phyloP scores from a whole-genome alignment of 208 protist genomes.

The Trypanosoma scelopori region DNA sequence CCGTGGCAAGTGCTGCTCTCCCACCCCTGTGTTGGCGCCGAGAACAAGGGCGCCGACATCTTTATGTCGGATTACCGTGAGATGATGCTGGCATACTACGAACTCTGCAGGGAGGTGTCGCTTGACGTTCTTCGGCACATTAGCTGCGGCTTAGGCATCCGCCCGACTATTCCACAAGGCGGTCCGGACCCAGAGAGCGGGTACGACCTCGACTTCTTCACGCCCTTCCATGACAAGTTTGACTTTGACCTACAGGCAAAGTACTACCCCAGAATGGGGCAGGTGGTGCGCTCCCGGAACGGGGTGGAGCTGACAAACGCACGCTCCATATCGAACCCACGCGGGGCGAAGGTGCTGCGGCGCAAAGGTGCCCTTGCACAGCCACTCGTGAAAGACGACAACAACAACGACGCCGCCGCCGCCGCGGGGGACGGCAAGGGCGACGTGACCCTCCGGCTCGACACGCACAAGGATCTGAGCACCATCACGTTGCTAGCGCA shows the following conservation, averaged over 20 bases:
- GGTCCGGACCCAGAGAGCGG: constrained; percentile 50
- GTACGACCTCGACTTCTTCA: constrained; percentile 86
- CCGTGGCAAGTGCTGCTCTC: constrained; percentile 80
- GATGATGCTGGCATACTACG: constrained; percentile 88
- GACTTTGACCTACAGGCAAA: constrained; percentile 87
- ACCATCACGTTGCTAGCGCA: constrained; percentile 85
- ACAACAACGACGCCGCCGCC: constrained; percentile 27
- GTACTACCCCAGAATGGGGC: constrained; percentile 78
- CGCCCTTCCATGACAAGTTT: constrained; percentile 63
- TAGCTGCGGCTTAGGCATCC: constrained; percentile 81
- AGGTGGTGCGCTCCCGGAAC: constrained; percentile 36
- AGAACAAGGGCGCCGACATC: constrained; percentile 41
- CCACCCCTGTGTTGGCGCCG: constrained; percentile 41
- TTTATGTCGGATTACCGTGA: constrained; percentile 86
- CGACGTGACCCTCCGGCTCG: constrained; percentile 56
- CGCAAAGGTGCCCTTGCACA: constrained; percentile 63
- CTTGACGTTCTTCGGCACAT: constrained; percentile 87
- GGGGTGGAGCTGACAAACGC: constrained; percentile 53
- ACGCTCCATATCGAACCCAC: constrained; percentile 59
- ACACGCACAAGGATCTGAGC: constrained; percentile 86
- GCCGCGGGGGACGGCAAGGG: constrained; percentile 15
- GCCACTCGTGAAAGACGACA: constrained; percentile 31
- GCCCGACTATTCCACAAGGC: constrained; percentile 67
- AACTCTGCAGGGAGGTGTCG: constrained; percentile 71
- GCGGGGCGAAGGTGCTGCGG: constrained; percentile 75